Evolutionary conservation across 1,284 basidiomycete species (phyloP).

Genomic region (Apiotrichum laibachii): DNA sequence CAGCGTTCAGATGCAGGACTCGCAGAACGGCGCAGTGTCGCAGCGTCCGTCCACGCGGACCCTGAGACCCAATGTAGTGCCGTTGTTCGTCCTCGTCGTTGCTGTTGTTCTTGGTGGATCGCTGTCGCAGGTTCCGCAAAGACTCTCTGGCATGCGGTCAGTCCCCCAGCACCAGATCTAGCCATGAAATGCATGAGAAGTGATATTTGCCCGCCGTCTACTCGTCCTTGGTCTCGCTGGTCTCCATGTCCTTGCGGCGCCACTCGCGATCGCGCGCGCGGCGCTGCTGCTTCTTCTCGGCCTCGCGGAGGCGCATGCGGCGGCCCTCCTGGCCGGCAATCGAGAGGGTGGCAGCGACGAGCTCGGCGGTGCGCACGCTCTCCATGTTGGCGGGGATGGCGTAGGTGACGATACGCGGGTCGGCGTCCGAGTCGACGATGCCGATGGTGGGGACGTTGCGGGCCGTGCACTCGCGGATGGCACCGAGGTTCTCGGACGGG

Average conservation of each 20-base stretch:
- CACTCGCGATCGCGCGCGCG: slow-evolving; percentile 5
- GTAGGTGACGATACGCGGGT: slow-evolving; percentile 95
- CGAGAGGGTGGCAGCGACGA: slow-evolving; percentile 85
- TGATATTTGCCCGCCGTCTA: background rate
- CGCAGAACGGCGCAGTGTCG: too few species aligned
- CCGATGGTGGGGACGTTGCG: slow-evolving; percentile 82
- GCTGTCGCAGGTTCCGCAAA: too few species aligned
- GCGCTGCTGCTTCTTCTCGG: slow-evolving; percentile 3
- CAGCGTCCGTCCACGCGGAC: too few species aligned
- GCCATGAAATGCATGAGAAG: slow-evolving; percentile 6
- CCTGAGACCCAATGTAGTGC: too few species aligned
- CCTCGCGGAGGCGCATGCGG: slow-evolving; percentile 15
- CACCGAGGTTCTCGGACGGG: slow-evolving; percentile 75
- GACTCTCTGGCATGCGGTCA: too few species aligned
- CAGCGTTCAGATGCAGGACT: too few species aligned
- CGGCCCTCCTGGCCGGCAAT: slow-evolving; percentile 83
- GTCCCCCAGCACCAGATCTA: background rate
- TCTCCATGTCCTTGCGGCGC: background rate
- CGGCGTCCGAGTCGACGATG: slow-evolving; percentile 90
- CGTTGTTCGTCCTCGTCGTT: too few species aligned
- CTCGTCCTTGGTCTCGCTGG: background rate
- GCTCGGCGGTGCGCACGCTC: slow-evolving; percentile 75
- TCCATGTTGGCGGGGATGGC: slow-evolving; percentile 93
- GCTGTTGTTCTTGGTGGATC: too few species aligned
- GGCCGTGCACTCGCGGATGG: slow-evolving; percentile 79